Base-by-base conservation (phyloP, 768 basidiomycete genomes). In the Boletus edulis region DNA sequence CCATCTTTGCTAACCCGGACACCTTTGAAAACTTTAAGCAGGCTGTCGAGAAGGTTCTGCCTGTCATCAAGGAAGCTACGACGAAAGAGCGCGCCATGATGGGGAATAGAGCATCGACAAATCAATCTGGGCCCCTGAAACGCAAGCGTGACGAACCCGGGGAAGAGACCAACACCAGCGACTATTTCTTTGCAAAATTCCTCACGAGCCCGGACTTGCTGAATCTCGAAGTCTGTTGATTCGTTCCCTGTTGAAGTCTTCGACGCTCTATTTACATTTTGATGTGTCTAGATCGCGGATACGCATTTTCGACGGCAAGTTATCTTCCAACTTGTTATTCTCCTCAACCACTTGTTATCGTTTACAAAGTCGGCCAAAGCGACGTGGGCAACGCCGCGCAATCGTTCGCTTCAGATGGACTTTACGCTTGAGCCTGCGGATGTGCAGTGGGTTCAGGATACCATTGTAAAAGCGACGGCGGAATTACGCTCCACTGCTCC, bases 161-260 rank as follows among this genome's bases (percentile, higher is more conserved):
- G 48, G 86, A 84, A 63, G 74, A 72, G 15, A 77, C 76, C 51
- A 72, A 75, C 18, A 68, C 56, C 5, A 82, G 76, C 46, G 87
- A 94, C 56, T 94, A 94, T 67, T 96, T 95, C 73, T 95, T 94
- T 64, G 91, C 94, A 37, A 97, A 95, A 71, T 95, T 93, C 72
- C 74, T 97, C 51, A 96, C 94, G 1, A 92, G 85, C 58, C 86
- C 90, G 0, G 91, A 94, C 52, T 75, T 97, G 20, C 76, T 94
- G 15, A 92, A 90, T 49, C 84, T 94, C 45, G 93, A 97, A 80
- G 94, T 93, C 48, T 47, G 78, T 62, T 29, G 38, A 53, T 59
- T 52, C 53, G 48, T 50, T 34, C 32, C 13, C 31, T 40, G 13
- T 50, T 54, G 29, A 47, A 32, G 32, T 49, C 12, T 34, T 32